Evolutionary conservation across 768 basidiomycete species (phyloP), one percentile per base, ranked within the genome.

Genomic region (Calocera cornea): DNA sequence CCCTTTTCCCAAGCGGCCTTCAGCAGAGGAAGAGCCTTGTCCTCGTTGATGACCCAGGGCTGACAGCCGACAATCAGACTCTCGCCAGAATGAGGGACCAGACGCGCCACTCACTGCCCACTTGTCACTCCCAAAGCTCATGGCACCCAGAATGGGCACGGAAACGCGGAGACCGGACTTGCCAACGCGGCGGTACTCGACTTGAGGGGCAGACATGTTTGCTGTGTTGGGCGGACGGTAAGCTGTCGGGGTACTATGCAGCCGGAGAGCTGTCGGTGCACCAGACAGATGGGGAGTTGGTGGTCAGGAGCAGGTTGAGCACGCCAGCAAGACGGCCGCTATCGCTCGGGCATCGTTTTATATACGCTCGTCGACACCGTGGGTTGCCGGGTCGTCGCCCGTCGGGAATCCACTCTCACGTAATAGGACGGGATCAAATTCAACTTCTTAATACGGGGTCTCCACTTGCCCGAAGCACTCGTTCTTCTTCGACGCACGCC

Each of bases 1-100:
- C 80, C 81, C 14, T 74, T 69, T 33, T 79, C 75, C 73, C 74
- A 80, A 2, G 80, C 80, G 11, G 74, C 72, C 68, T 79, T 79
- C 64, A 81, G 66, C 68, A 80, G 72, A 54, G 72, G 68, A 22
- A 76, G 65, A 0, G 76, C 74, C n/a, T 76, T 72, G 41, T 70
- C 69, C 27, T 75, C 68, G 19, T 60, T 60, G 54, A 60, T 60
- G 54, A 27, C 71, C 71, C 38, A 72, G 49, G 17, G 70, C 70
- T 71, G 69, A 72, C 27, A 65, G 65, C 2, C 38, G 1, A 47
- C 66, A n/a, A 67, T 70, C 29, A 65, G 33, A 10, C 7, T 3
- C 44, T 47, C 44, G 44, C 44, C 5, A 7, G 7, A 47, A 47
- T 19, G 24, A 19, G 3, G 8, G 8, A 19, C 44, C 44, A 47